A percentile compares a stretch with the other conserved stretches of the same genome.
phyloP scores from a whole-genome alignment of 306 rosid species.

The Cicer chorassanicum region DNA sequence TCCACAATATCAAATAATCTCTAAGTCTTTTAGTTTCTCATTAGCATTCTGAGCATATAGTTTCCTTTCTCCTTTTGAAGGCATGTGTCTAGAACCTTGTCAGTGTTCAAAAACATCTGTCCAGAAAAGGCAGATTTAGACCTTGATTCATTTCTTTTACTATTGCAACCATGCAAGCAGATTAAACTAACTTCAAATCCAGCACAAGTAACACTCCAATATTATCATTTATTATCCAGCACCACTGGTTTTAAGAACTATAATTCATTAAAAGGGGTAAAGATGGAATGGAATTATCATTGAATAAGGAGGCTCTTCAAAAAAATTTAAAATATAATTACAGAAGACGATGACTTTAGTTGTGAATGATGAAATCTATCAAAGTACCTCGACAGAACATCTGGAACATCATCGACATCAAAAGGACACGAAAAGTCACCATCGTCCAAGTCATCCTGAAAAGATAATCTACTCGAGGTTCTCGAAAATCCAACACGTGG shows the following conservation, averaged over 20 bases:
- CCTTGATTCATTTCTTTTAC: background rate
- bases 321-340: conserved; percentile 20
- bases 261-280: conserved; percentile 1
- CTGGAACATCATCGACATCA: conserved; percentile 81
- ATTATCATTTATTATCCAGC: conserved; percentile 10
- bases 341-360: conserved; percentile 18
- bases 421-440: conserved; percentile 78
- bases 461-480: conserved; percentile 83
- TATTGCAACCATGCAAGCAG: conserved; percentile 38
- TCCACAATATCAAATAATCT: background rate
- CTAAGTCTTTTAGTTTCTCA: background rate
- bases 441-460: conserved; percentile 84
- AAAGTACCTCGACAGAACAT: conserved; percentile 65
- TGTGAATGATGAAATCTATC: conserved; percentile 32
- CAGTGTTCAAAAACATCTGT: background rate
- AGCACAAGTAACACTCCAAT: background rate
- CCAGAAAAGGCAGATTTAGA: conserved; percentile 28
- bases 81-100: conserved; percentile 24
- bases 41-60: background rate
- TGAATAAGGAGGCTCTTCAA: conserved; percentile 31
- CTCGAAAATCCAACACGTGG: conserved; percentile 83
- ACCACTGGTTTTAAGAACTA: conserved; percentile 6
- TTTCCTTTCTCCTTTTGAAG: conserved; percentile 2
- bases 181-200: conserved; percentile 20
- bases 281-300: conserved; percentile 9